Evolutionary conservation across 2,329 filamentous ascomycete species (phyloP).

Genomic region (Hypomyces perniciosus): DNA sequence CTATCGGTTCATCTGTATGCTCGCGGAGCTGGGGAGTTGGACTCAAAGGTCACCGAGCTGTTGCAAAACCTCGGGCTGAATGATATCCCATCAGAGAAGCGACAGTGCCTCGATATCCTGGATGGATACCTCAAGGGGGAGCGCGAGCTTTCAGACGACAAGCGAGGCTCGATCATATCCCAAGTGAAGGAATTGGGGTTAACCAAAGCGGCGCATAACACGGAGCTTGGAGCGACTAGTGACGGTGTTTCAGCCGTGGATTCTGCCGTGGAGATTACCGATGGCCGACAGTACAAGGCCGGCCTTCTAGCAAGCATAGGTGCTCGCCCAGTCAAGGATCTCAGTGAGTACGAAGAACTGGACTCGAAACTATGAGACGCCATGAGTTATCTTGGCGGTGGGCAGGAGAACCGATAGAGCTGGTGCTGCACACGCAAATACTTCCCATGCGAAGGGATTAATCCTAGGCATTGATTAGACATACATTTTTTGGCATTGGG

Average conservation of each 20-base stretch:
- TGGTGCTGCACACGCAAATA: constrained; percentile 11
- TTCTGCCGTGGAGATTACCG: constrained; percentile 57
- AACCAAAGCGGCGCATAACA: constrained; percentile 27
- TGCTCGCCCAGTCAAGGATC: constrained; percentile 63
- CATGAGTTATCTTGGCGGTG: background rate
- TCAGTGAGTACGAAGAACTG: constrained; percentile 80
- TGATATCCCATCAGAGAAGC: constrained; percentile 36
- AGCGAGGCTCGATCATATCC: constrained; percentile 44
- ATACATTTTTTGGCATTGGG: background rate
- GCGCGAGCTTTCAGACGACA: constrained; percentile 42
- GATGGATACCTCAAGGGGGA: constrained; percentile 44
- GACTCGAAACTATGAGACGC: constrained; percentile 65
- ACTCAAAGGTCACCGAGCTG: constrained; percentile 38
- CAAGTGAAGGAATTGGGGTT: constrained; percentile 39
- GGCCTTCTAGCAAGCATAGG: constrained; percentile 66
- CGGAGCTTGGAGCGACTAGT: constrained; percentile 27
- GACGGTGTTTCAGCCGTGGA: constrained; percentile 38
- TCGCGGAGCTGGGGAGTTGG: constrained; percentile 49
- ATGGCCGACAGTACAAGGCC: constrained; percentile 77
- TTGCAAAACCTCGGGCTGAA: constrained; percentile 31
- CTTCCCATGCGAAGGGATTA: constrained; percentile 1
- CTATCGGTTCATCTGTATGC: constrained; percentile 78
- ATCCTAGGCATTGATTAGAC: background rate
- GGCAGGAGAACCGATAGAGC: constrained; percentile 9
- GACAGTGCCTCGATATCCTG: constrained; percentile 45